Conservation (phyloP, 805 yeast species). For the Zygosaccharomyces kombuchaensis region DNA sequence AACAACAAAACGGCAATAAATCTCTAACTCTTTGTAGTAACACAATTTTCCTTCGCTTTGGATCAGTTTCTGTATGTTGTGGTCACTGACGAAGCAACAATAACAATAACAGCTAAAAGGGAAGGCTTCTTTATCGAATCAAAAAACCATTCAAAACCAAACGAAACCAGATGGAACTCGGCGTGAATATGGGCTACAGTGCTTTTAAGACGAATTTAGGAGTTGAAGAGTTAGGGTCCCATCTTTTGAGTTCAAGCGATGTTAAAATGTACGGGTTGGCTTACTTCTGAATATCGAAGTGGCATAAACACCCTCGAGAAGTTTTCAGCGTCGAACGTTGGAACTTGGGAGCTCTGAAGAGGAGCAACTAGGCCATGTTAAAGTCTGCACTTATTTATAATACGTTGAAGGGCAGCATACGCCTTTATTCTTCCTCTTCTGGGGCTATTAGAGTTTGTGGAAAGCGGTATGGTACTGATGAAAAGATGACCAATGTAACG, state of each 20-base stretch:
- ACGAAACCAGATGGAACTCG: neutral
- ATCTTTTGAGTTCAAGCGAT: neutral
- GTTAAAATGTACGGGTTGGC: neutral
- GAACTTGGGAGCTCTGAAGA: neutral
- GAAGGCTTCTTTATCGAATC: neutral
- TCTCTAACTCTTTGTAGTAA: neutral
- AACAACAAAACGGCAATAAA: constrained; percentile 23
- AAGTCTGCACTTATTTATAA: neutral
- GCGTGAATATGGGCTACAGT: too few relatives aligned
- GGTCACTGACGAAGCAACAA: neutral
- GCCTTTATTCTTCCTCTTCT: neutral
- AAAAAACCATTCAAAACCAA: neutral
- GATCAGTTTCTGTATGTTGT: neutral
- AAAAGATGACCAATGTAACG: constrained; percentile 80
- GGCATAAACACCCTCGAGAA: neutral
- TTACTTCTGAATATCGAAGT: neutral
- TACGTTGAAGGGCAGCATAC: constrained; percentile 1
- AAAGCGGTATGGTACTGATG: constrained; percentile 51
- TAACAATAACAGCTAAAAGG: neutral
- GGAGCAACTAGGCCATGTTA: neutral
- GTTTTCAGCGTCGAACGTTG: neutral
- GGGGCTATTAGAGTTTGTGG: constrained; percentile 39
- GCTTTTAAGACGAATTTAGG: neutral
- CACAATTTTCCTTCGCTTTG: neutral
- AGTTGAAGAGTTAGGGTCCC: neutral